These are phyloP conservation scores for Glycyrrhiza uralensis DNA, from an alignment of 306 rosid species.

Conservation along the genomic window DNA sequence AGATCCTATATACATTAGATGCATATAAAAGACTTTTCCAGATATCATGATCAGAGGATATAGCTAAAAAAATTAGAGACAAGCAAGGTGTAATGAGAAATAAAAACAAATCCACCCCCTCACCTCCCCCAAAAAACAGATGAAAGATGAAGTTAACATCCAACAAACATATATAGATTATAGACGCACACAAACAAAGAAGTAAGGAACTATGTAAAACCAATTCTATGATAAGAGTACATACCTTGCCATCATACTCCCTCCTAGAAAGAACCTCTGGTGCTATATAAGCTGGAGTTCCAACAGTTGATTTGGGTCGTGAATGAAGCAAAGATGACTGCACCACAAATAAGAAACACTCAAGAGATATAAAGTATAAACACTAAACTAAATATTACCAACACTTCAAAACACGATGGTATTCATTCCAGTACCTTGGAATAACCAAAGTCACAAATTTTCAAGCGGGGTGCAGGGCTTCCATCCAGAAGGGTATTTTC, in stretches of 20 bases:
- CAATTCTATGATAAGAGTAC: background rate
- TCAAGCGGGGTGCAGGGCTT: constrained; percentile 79
- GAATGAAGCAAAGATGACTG: constrained; percentile 74
- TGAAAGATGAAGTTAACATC: background rate
- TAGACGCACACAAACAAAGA: background rate
- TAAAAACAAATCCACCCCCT: background rate
- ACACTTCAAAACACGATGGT: background rate
- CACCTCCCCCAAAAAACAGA: background rate
- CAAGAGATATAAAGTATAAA: background rate
- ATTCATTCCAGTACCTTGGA: constrained; percentile 47
- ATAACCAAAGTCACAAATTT: constrained; percentile 76
- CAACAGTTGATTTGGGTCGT: constrained; percentile 72
- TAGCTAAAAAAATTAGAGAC: background rate
- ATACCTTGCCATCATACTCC: constrained; percentile 75
- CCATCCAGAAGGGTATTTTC: constrained; percentile 76
- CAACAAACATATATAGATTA: background rate
- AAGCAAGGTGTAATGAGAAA: background rate
- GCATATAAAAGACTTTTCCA: background rate
- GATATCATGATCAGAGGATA: background rate
- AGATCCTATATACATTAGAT: background rate
- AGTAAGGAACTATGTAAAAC: background rate
- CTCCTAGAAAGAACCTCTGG: constrained; percentile 73
- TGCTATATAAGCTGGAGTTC: constrained; percentile 77
- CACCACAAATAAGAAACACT: constrained; percentile 14
- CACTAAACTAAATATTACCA: background rate